These are phyloP conservation scores for Patellifolia procumbens DNA, from an alignment of 179 eudicot species.

Conservation along the genomic window DNA sequence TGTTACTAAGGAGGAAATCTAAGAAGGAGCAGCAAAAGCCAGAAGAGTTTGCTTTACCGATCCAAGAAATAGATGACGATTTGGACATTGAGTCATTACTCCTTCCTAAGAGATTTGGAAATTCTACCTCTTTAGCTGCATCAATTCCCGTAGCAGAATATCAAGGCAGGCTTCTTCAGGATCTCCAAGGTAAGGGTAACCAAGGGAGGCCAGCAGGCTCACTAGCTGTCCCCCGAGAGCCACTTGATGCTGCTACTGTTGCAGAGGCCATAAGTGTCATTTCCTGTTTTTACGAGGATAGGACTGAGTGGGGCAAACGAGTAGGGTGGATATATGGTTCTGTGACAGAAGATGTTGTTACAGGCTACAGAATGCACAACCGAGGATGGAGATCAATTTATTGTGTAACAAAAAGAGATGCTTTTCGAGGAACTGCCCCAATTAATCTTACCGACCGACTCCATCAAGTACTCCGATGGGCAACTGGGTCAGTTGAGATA, in stretches of 20 bases:
- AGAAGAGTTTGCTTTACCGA: constrained; percentile 63
- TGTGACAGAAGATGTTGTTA: constrained; percentile 88
- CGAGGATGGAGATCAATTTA: constrained; percentile 92
- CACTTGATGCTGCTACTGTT: constrained; percentile 76
- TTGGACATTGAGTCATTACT: constrained; percentile 52
- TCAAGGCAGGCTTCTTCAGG: constrained; percentile 78
- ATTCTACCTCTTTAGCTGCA: constrained; percentile 62
- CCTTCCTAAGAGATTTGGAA: constrained; percentile 70
- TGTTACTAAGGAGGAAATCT: constrained; percentile 41
- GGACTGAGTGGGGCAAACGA: constrained; percentile 93
- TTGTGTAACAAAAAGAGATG: constrained; percentile 87
- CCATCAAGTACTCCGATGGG: constrained; percentile 90
- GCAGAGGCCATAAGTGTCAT: constrained; percentile 87
- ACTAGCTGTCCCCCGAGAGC: constrained; percentile 85
- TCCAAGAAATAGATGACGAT: constrained; percentile 62
- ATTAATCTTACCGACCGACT: constrained; percentile 86
- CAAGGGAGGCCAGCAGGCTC: constrained; percentile 84
- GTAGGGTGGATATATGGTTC: constrained; percentile 97
- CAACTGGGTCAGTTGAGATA: constrained; percentile 93
- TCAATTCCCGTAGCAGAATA: constrained; percentile 83
- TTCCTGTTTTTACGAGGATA: constrained; percentile 85
- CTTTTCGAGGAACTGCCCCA: constrained; percentile 89
- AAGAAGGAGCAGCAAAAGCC: constrained; percentile 39
- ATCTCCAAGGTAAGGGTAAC: constrained; percentile 63
- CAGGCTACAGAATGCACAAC: constrained; percentile 91